Conservation (phyloP, 2,329 filamentous ascomycete genomes). For the Monosporascus ibericus region DNA sequence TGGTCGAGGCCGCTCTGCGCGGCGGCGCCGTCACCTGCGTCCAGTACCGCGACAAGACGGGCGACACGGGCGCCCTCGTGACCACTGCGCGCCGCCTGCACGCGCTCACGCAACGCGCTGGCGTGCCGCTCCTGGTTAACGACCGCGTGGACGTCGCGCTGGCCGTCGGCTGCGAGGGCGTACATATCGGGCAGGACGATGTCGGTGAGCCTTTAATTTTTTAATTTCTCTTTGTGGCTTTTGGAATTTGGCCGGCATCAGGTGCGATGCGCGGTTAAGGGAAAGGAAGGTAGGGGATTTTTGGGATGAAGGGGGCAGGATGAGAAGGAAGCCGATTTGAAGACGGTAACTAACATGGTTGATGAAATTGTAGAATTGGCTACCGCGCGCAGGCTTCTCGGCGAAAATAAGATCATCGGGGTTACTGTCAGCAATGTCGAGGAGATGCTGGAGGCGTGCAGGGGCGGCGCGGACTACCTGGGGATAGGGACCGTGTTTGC, state of each 20-base stretch:
- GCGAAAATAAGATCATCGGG: constrained; percentile 74
- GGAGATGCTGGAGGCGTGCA: constrained; percentile 67
- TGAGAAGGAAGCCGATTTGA: neutral
- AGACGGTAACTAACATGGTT: neutral
- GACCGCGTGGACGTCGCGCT: constrained; percentile 86
- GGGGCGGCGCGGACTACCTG: constrained; percentile 79
- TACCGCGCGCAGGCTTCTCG: constrained; percentile 66
- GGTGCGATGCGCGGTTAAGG: too few species aligned
- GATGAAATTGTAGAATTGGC: constrained; percentile 41
- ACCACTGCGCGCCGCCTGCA: constrained; percentile 67
- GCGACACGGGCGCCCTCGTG: constrained; percentile 66
- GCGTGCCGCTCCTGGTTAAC: constrained; percentile 83
- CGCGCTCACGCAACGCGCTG: constrained; percentile 57
- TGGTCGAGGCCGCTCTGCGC: constrained; percentile 66
- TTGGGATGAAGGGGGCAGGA: neutral
- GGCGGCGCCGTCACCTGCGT: constrained; percentile 77
- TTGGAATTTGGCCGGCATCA: neutral
- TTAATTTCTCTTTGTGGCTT: neutral
- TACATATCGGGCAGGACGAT: constrained; percentile 94
- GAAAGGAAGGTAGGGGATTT: too few species aligned
- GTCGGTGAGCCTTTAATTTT: constrained; percentile 50
- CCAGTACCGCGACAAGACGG: constrained; percentile 85
- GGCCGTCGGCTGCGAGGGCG: constrained; percentile 81
- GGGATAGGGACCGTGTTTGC: constrained; percentile 87
- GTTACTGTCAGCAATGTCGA: constrained; percentile 72